Evolutionary conservation across 208 protist species (phyloP), one percentile per base, ranked within the genome.

Genomic region (Trypanosoma theileri): DNA sequence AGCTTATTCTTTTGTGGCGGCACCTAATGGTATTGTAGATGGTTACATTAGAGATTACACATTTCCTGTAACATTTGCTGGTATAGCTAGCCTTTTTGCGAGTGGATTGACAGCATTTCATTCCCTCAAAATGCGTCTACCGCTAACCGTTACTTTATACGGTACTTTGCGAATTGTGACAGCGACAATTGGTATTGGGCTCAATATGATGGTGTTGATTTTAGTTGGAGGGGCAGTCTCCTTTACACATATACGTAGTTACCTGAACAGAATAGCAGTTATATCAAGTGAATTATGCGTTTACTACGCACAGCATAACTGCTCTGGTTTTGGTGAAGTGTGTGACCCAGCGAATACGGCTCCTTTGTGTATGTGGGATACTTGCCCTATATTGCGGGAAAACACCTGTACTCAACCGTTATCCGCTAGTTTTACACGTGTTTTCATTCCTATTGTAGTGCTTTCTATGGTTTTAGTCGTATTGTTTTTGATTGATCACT

Each of bases 71-170:
- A 77, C 70, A 57, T 50, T 71, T 16, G 71, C 66, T 11, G 59
- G 77, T 10, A 46, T 84, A 26, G 14, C 82, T 9, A 66, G 69
- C 12, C 11, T 81, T 2, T 24, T 86, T 17, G 57, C 73, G 19
- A 66, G 73, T 35, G 40, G 42, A n/a, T 67, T 79, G 41, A 84
- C 83, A 24, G 45, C 64, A 21, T 65, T 82, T 57, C 86, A 92
- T 59, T 42, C 83, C 3, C 26, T 85, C 40, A 74, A 78, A 42
- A 92, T 92, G 86, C 50, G 66, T 0, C 35, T 92, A 8, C 83
- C 85, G 51, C 0, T 80, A 22, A 51, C 14, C 4, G 44, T 72
- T 44, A 54, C 42, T 14, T 26, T 67, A 56, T 57, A 66, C 26
- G 26, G 41, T 26, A 35, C 62, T 14, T 44, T 72, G 41, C 72